Conservation (phyloP, 768 basidiomycete genomes). For the Suillus decipiens region DNA sequence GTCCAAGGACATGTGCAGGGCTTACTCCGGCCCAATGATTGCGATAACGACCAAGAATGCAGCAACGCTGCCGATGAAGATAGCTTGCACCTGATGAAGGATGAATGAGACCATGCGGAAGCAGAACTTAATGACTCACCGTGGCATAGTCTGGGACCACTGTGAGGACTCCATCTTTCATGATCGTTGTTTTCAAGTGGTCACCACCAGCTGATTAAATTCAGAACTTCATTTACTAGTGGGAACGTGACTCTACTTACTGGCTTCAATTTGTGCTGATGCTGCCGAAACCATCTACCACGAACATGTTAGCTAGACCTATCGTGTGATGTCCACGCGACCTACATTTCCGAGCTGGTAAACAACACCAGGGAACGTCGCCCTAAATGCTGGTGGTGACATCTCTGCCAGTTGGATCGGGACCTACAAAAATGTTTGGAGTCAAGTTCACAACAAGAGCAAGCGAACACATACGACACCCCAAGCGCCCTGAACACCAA, state of each 20-base stretch:
- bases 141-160: conserved; percentile 67
- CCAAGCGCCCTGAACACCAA: conserved; percentile 91
- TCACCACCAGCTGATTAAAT: conserved; percentile 58
- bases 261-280: conserved; percentile 79
- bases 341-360: conserved; percentile 78
- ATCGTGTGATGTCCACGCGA: conserved; percentile 1
- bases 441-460: not conserved
- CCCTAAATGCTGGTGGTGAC: conserved; percentile 86
- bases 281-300: conserved; percentile 66
- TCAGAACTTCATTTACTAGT: not conserved
- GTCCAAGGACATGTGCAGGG: conserved; percentile 16
- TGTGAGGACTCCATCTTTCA: conserved; percentile 40
- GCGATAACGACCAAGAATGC: conserved; percentile 76
- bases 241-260: conserved; percentile 34
- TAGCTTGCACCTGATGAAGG: conserved; percentile 18
- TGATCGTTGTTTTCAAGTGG: conserved; percentile 52
- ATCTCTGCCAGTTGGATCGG: conserved; percentile 84
- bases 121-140: conserved; percentile 6
- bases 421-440: conserved; percentile 33
- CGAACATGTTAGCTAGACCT: not conserved
- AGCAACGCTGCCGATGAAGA: conserved; percentile 40
- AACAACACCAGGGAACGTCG: conserved; percentile 82
- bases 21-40: conserved; percentile 77
- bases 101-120: conserved; percentile 37
- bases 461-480: conserved; percentile 60